Evolutionary conservation across 495 filamentous ascomycete genomes (phyloP).

Genomic region (Amniculicola lignicola): DNA sequence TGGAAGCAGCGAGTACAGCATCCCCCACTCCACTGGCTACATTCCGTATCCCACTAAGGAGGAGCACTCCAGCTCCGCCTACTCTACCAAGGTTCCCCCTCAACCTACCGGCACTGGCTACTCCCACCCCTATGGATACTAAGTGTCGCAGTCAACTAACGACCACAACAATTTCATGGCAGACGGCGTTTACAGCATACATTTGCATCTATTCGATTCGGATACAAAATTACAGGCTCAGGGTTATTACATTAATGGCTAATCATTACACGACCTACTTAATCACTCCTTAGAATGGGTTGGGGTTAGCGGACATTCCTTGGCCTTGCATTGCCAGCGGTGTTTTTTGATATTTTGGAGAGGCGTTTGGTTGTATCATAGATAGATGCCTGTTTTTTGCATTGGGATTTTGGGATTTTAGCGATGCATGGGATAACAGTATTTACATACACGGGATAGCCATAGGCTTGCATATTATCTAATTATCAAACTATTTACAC

Average conservation of each 20-base stretch:
- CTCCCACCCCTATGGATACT: slow-evolving; percentile 4
- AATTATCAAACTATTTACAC: slow-evolving; percentile 31
- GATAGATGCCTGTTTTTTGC: not conserved
- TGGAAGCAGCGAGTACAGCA: slow-evolving; percentile 1
- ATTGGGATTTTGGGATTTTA: not conserved
- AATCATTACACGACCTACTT: not conserved
- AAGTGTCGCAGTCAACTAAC: not conserved
- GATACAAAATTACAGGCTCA: not conserved
- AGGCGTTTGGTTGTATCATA: slow-evolving; percentile 4
- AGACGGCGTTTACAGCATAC: slow-evolving; percentile 1
- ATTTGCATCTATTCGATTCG: not conserved
- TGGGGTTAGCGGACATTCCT: slow-evolving; percentile 19
- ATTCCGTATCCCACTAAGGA: slow-evolving; percentile 25
- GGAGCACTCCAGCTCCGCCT: not conserved
- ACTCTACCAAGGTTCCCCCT: slow-evolving; percentile 15
- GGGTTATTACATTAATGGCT: not conserved
- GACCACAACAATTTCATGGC: too few species aligned
- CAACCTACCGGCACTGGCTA: slow-evolving; percentile 20
- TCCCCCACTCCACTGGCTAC: slow-evolving; percentile 11
- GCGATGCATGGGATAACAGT: too few species aligned
- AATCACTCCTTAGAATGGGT: slow-evolving; percentile 23
- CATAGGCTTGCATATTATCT: not conserved
- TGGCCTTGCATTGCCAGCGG: slow-evolving; percentile 27
- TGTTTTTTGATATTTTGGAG: slow-evolving; percentile 12
- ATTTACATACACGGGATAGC: too few species aligned